Percentiles rank a stretch among this genome's conserved stretches.
These are phyloP conservation scores for Herpetospermum pedunculosum DNA, from an alignment of 306 rosid genomes.

Conservation along the genomic window DNA sequence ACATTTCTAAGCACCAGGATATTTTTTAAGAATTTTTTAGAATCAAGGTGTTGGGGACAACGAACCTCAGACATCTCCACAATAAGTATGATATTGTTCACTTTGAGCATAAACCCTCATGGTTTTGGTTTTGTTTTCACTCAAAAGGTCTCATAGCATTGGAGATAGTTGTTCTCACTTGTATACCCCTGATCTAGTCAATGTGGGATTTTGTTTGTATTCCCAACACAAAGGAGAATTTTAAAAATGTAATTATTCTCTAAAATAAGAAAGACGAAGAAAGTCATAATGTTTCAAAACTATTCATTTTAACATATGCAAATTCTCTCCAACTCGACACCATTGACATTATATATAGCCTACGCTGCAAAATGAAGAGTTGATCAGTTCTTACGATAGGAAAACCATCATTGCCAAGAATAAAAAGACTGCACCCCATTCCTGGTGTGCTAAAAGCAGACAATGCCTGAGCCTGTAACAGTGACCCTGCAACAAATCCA, in stretches of 20 bases:
- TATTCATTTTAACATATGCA: neutral
- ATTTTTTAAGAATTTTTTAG: too few relatives aligned
- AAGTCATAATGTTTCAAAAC: neutral
- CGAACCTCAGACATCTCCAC: too few relatives aligned
- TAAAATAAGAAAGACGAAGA: neutral
- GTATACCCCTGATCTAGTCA: too few relatives aligned
- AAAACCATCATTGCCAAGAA: conserved; percentile 54
- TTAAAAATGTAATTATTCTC: neutral
- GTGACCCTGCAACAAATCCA: conserved; percentile 73
- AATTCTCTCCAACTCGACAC: neutral
- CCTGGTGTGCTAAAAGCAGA: conserved; percentile 97
- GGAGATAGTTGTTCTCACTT: too few relatives aligned
- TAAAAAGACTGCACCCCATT: conserved; percentile 72
- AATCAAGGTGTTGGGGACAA: too few relatives aligned
- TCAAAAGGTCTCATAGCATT: too few relatives aligned
- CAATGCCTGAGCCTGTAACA: conserved; percentile 78
- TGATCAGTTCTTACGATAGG: conserved; percentile 52
- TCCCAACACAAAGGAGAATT: too few relatives aligned
- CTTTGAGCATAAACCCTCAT: too few relatives aligned
- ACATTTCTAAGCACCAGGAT: neutral
- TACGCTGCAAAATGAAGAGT: neutral
- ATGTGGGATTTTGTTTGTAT: too few relatives aligned
- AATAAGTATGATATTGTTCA: too few relatives aligned
- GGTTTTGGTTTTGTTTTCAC: too few relatives aligned
- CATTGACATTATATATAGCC: neutral